These are phyloP conservation scores for Haplosporangium sp. DNA, from an alignment of 371 early-diverging fungal genomes.

Conservation along the genomic window DNA sequence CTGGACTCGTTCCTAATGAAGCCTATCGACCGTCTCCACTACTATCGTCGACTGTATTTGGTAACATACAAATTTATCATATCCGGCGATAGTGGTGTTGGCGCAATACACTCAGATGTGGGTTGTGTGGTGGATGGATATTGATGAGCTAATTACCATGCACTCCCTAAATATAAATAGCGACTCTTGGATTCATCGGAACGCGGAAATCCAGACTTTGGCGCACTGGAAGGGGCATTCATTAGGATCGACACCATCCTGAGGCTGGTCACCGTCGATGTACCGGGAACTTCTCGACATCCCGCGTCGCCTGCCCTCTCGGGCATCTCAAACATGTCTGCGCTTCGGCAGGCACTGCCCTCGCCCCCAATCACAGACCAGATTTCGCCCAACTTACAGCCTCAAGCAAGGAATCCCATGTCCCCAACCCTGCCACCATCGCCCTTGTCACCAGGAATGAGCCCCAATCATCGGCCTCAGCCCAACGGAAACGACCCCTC, in stretches of 20 bases:
- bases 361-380: constrained; percentile 51
- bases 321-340: constrained; percentile 47
- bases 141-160: neutral
- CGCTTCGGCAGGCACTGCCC: constrained; percentile 35
- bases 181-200: constrained; percentile 52
- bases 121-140: neutral
- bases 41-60: constrained; percentile 55
- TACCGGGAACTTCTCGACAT: constrained; percentile 53
- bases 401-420: constrained; percentile 23
- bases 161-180: too few relatives aligned
- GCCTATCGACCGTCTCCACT: constrained; percentile 53
- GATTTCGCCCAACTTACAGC: constrained; percentile 39
- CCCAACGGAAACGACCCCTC: neutral
- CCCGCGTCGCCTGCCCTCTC: constrained; percentile 54
- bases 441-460: constrained; percentile 38
- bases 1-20: constrained; percentile 52
- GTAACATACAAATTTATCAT: too few relatives aligned
- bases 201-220: constrained; percentile 51
- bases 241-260: constrained; percentile 52
- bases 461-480: constrained; percentile 36
- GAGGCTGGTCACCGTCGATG: constrained; percentile 50
- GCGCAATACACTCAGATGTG: too few relatives aligned
- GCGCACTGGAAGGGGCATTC: constrained; percentile 46
- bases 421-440: constrained; percentile 52
- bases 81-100: too few relatives aligned